Percentiles rank a stretch among this genome's conserved stretches.
These are phyloP conservation scores for Botrytis fabae DNA, from an alignment of 2,329 filamentous ascomycete genomes.

Conservation along the genomic window DNA sequence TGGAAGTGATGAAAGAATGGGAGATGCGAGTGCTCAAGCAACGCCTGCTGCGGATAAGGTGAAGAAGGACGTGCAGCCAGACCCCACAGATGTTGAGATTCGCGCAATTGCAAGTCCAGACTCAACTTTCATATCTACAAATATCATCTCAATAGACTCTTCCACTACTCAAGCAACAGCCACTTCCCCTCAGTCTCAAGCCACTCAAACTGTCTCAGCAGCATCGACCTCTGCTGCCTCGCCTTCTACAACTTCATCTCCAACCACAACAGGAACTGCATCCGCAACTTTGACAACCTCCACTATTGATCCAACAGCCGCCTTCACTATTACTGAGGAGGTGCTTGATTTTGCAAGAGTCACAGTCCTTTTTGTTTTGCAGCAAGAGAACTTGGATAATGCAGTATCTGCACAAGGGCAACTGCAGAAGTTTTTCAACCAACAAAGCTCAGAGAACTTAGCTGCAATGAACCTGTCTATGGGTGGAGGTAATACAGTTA, in stretches of 20 bases:
- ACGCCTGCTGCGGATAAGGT: conserved; percentile 9
- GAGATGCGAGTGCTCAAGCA: conserved; percentile 28
- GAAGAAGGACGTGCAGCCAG: not conserved
- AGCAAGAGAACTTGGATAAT: conserved; percentile 51
- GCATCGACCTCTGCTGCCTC: conserved; percentile 16
- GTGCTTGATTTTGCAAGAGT: conserved; percentile 64
- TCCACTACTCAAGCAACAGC: not conserved
- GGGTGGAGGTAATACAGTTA: conserved; percentile 32
- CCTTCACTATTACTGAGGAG: conserved; percentile 55
- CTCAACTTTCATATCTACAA: conserved; percentile 23
- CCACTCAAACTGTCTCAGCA: not conserved
- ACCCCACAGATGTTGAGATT: not conserved
- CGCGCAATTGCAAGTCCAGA: conserved; percentile 18
- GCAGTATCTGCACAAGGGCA: conserved; percentile 56
- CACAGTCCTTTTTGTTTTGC: conserved; percentile 61
- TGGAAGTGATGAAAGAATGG: conserved; percentile 44
- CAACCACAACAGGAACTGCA: conserved; percentile 23
- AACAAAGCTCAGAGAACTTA: conserved; percentile 11
- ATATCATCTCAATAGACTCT: conserved; percentile 18
- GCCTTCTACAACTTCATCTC: conserved; percentile 24
- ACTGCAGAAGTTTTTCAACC: conserved; percentile 57
- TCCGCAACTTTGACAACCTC: conserved; percentile 25
- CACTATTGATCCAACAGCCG: conserved; percentile 27
- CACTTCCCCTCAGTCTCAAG: conserved; percentile 3
- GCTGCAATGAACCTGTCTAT: conserved; percentile 37